Conservation (phyloP, 345 rosid genomes). For the Gynandropsis gynandra region DNA sequence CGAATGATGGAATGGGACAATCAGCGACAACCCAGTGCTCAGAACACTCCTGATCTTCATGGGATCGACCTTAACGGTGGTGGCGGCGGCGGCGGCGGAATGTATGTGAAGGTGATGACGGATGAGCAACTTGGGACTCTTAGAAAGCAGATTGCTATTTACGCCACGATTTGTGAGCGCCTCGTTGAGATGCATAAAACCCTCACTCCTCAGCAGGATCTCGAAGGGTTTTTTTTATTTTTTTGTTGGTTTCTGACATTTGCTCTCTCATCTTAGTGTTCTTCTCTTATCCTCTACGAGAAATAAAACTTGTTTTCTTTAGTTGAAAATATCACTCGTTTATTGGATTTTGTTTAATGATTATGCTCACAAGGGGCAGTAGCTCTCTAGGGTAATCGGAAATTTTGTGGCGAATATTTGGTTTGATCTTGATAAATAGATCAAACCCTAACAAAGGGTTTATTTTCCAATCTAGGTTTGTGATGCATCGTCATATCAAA, state of each 20-base stretch:
- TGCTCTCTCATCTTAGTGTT: background rate
- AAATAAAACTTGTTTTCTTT: background rate
- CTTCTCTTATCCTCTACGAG: background rate
- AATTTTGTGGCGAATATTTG: no score
- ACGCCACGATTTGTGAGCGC: slow-evolving; percentile 88
- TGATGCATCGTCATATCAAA: no score
- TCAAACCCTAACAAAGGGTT: no score
- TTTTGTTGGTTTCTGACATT: background rate
- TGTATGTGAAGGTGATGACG: slow-evolving; percentile 91
- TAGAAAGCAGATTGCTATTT: slow-evolving; percentile 89
- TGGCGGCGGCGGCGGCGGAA: slow-evolving; percentile 35
- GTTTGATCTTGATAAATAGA: no score
- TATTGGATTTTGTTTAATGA: background rate
- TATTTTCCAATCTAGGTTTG: no score
- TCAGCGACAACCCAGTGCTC: slow-evolving; percentile 27
- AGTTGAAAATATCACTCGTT: background rate
- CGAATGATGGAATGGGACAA: slow-evolving; percentile 50
- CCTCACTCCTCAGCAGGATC: slow-evolving; percentile 90
- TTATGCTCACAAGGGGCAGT: background rate
- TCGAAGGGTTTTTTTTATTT: slow-evolving; percentile 44
- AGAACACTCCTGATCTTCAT: slow-evolving; percentile 27
- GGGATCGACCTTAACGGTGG: slow-evolving; percentile 25
- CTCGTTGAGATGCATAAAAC: slow-evolving; percentile 94
- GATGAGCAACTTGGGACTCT: slow-evolving; percentile 92
- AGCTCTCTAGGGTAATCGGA: background rate